These are phyloP conservation scores for Thamnidium elegans DNA, from an alignment of 192 early-diverging fungal genomes.

Conservation along the genomic window DNA sequence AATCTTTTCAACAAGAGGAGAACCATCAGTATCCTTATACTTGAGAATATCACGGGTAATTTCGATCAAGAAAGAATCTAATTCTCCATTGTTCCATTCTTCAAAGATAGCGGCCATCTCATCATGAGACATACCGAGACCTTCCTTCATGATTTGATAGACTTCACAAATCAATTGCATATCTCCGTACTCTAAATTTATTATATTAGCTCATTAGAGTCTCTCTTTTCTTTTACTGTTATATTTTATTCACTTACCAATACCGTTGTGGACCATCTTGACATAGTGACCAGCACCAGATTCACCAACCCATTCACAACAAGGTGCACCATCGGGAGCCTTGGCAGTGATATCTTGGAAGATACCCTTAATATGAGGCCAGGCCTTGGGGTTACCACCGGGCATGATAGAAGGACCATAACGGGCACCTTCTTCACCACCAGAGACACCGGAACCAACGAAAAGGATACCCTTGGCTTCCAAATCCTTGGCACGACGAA, in stretches of 20 bases:
- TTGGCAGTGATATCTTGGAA: slow-evolving; percentile 96
- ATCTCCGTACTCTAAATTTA: slow-evolving; percentile 90
- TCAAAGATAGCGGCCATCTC: slow-evolving; percentile 88
- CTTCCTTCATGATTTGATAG: slow-evolving; percentile 90
- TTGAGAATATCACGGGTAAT: slow-evolving; percentile 92
- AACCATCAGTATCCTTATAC: slow-evolving; percentile 90
- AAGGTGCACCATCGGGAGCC: slow-evolving; percentile 81
- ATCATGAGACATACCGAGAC: slow-evolving; percentile 75
- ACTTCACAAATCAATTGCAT: slow-evolving; percentile 99
- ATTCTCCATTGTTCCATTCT: slow-evolving; percentile 96
- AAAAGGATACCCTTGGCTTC: slow-evolving; percentile 89
- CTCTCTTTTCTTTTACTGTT: background rate
- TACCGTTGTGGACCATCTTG: slow-evolving; percentile 99
- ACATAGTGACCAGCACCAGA: slow-evolving; percentile 97
- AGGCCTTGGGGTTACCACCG: slow-evolving; percentile 89
- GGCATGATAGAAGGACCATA: slow-evolving; percentile 97
- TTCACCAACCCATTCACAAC: slow-evolving; percentile 99
- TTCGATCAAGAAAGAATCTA: slow-evolving; percentile 97
- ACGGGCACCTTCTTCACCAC: slow-evolving; percentile 98
- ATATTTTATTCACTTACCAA: slow-evolving; percentile 48
- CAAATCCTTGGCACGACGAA: slow-evolving; percentile 85
- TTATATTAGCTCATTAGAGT: background rate
- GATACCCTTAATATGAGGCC: slow-evolving; percentile 91
- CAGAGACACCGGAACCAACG: slow-evolving; percentile 97
- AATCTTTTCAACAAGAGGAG: slow-evolving; percentile 89